Evolutionary conservation across 176 grass and related monocot species (phyloP).

Genomic region (Thinopyrum elongatum): DNA sequence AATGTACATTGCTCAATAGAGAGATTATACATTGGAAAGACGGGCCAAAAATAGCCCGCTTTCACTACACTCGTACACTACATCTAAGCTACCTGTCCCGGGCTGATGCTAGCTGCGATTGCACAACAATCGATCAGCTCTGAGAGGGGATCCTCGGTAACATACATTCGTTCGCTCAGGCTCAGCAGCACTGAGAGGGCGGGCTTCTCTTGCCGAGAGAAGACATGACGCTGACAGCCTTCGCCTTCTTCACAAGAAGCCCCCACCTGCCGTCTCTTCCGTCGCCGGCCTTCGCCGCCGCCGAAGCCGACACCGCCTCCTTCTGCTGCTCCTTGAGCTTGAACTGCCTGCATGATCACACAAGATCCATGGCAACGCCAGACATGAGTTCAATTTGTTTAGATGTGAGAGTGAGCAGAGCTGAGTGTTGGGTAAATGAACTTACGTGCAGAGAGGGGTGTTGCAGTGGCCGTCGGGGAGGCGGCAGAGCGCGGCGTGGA

Average conservation of each 20-base stretch:
- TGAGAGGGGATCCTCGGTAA: neutral
- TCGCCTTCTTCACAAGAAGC: slow-evolving; percentile 85
- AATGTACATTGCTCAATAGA: neutral
- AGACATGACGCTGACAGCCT: slow-evolving; percentile 56
- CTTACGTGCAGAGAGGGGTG: slow-evolving; percentile 77
- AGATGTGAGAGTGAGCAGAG: neutral
- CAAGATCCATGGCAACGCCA: neutral
- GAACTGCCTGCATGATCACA: slow-evolving; percentile 47
- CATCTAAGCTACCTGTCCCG: neutral
- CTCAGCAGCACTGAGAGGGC: neutral
- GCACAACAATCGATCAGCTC: neutral
- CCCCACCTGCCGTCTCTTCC: slow-evolving; percentile 55
- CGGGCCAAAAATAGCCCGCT: neutral
- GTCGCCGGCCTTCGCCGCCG: neutral
- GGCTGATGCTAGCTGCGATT: neutral
- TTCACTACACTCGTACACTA: neutral
- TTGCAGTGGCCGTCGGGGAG: slow-evolving; percentile 34
- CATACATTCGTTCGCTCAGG: neutral
- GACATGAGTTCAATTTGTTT: neutral
- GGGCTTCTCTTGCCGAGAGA: slow-evolving; percentile 48
- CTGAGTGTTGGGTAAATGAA: neutral
- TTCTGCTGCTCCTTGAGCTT: slow-evolving; percentile 52
- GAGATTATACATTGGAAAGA: neutral
- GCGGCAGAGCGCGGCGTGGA: slow-evolving; percentile 76
- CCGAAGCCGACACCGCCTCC: slow-evolving; percentile 6